Evolutionary conservation across 148 eudicot genomes (phyloP).

Genomic region (Limonium bicolor): DNA sequence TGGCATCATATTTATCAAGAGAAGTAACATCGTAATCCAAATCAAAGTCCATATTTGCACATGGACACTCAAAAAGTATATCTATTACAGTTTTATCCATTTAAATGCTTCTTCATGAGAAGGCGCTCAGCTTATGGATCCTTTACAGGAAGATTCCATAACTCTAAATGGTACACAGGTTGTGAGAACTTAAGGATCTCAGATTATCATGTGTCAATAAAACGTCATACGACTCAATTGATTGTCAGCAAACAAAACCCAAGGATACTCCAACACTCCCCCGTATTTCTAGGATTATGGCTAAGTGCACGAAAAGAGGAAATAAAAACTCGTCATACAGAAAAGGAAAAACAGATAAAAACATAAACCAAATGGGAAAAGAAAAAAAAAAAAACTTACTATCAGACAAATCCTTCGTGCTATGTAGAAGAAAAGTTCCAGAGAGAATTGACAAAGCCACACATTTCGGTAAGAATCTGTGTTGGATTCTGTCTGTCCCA

Average conservation of each 20-base stretch:
- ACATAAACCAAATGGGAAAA: background rate
- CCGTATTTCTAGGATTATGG: too few relatives aligned
- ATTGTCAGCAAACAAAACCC: background rate
- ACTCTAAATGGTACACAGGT: too few relatives aligned
- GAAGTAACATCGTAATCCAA: background rate
- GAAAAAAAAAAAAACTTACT: slow-evolving; percentile 13
- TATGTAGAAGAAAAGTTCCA: slow-evolving; percentile 89
- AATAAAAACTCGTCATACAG: too few relatives aligned
- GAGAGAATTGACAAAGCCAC: slow-evolving; percentile 85
- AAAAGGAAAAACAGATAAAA: background rate
- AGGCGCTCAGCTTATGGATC: too few relatives aligned
- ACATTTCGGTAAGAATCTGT: slow-evolving; percentile 75
- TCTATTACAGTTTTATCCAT: background rate
- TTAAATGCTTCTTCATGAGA: too few relatives aligned
- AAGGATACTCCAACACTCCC: background rate
- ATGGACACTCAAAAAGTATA: background rate
- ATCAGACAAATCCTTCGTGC: slow-evolving; percentile 68
- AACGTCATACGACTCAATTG: background rate
- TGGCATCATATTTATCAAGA: too few relatives aligned
- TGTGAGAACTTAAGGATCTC: too few relatives aligned
- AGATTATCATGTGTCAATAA: too few relatives aligned
- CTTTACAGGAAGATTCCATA: too few relatives aligned
- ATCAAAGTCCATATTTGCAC: background rate
- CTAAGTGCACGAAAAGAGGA: too few relatives aligned
- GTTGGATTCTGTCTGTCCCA: slow-evolving; percentile 80